phyloP scores from a whole-genome alignment of 805 yeast species.

The Priceomyces carsonii region DNA sequence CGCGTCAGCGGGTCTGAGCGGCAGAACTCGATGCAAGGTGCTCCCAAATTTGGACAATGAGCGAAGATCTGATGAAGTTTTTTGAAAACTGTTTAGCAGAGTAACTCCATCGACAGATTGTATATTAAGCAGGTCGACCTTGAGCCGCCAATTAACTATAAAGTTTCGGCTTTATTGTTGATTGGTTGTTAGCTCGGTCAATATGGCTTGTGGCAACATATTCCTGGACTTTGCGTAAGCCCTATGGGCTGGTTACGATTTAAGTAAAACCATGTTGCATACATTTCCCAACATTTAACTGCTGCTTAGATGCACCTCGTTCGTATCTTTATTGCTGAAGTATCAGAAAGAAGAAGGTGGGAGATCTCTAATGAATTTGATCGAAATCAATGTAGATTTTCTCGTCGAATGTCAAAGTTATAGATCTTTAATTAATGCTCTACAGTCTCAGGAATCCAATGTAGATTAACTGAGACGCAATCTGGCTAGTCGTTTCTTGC shows the following conservation, averaged over 20 bases:
- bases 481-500: too few relatives aligned
- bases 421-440: too few relatives aligned
- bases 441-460: too few relatives aligned
- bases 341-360: too few relatives aligned
- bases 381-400: too few relatives aligned
- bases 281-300: constrained; percentile 49
- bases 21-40: constrained; percentile 24
- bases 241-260: constrained; percentile 86
- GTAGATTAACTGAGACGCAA: too few relatives aligned
- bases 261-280: constrained; percentile 99
- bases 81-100: constrained; percentile 59
- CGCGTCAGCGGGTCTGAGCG: constrained; percentile 57
- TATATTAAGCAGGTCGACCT: constrained; percentile 65
- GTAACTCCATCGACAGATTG: constrained; percentile 98
- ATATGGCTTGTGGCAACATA: constrained; percentile 83
- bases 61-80: constrained; percentile 15
- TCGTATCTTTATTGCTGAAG: neutral
- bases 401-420: too few relatives aligned
- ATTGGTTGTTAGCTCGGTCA: constrained; percentile 71
- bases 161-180: constrained; percentile 14
- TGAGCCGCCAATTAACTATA: constrained; percentile 50
- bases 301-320: neutral
- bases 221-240: constrained; percentile 99
- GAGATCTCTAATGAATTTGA: too few relatives aligned
- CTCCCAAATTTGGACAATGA: constrained; percentile 12